Conservation (phyloP, 2,329 filamentous ascomycete genomes). For the Neopestalotiopsis sp. region DNA sequence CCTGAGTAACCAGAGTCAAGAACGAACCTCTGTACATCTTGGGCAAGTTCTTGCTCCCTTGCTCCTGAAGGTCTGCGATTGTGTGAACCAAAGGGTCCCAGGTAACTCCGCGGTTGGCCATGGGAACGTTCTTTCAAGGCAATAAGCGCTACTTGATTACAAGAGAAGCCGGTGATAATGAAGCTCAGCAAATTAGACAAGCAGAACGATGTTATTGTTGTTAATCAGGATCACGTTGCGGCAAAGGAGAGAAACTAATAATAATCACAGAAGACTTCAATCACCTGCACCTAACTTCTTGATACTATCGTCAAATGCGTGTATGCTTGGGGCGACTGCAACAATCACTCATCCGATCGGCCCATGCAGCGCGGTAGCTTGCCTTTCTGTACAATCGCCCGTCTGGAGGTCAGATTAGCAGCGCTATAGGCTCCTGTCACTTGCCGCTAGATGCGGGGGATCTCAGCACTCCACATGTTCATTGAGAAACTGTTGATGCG, state of each 20-base stretch:
- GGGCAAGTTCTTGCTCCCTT: neutral
- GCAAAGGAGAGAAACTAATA: neutral
- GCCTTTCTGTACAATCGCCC: neutral
- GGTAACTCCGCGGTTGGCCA: neutral
- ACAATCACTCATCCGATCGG: neutral
- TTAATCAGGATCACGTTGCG: neutral
- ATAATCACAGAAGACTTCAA: neutral
- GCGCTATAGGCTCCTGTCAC: neutral
- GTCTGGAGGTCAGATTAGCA: neutral
- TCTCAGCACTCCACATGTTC: neutral
- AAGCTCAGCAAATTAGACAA: neutral
- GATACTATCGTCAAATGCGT: neutral
- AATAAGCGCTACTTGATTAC: neutral
- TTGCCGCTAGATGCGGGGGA: neutral
- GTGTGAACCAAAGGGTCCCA: neutral
- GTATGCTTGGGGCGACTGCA: neutral
- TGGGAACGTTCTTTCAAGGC: neutral
- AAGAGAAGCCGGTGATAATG: neutral
- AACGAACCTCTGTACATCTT: constrained; percentile 6
- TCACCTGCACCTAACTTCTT: neutral
- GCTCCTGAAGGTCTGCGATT: neutral
- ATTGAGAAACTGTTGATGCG: no score
- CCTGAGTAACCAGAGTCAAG: neutral
- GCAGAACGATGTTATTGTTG: neutral
- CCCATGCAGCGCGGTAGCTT: neutral